Conservation (phyloP, 352 stramenopile genomes). For the Globisporangium mamillatum region DNA sequence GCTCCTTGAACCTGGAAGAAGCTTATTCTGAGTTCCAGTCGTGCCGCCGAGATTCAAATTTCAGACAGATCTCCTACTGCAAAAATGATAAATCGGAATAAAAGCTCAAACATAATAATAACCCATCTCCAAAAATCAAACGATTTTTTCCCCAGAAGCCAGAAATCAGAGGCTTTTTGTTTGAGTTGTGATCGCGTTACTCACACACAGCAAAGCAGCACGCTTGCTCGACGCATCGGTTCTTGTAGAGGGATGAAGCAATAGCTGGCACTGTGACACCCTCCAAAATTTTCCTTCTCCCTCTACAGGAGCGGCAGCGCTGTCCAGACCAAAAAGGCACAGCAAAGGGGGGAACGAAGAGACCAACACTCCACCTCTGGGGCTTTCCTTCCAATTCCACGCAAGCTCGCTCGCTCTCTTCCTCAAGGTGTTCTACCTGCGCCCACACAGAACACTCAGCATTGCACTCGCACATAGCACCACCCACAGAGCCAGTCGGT, state of each 20-base stretch:
- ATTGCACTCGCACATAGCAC: background rate
- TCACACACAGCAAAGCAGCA: background rate
- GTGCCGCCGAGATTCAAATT: background rate
- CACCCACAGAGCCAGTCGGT: conserved; percentile 7
- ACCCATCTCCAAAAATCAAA: background rate
- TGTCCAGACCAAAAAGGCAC: background rate
- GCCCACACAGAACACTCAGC: background rate
- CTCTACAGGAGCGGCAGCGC: conserved; percentile 1
- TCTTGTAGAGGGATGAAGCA: background rate
- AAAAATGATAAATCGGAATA: too few species aligned
- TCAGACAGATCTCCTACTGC: too few species aligned
- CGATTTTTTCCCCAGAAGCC: background rate
- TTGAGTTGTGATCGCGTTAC: background rate
- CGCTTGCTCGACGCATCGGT: background rate
- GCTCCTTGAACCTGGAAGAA: background rate
- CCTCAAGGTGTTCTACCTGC: background rate
- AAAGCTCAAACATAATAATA: too few species aligned
- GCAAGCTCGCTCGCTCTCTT: background rate
- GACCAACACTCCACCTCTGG: background rate
- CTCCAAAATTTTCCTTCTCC: conserved; percentile 7
- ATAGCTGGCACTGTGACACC: background rate
- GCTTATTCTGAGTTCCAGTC: background rate
- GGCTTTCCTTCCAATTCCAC: background rate
- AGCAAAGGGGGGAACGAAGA: background rate
- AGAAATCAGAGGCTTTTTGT: background rate